Evolutionary conservation across 2,329 filamentous ascomycete species (phyloP).

Genomic region (Aspergillus pseudonomiae): DNA sequence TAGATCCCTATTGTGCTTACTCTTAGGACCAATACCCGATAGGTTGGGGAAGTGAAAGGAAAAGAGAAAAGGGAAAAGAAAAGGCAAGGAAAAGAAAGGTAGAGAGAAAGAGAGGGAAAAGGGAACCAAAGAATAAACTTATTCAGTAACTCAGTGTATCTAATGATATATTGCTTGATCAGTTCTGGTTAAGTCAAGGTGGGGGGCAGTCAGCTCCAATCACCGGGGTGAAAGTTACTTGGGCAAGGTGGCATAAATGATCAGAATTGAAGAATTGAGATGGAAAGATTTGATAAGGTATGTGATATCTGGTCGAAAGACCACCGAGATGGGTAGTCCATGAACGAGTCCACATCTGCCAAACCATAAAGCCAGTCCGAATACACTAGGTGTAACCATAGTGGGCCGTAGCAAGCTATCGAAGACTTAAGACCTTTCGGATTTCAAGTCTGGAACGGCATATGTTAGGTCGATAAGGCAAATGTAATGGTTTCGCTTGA

Average conservation of each 20-base stretch:
- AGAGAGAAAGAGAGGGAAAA: neutral
- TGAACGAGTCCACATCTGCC: conserved; percentile 1
- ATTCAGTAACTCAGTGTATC: neutral
- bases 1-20: neutral
- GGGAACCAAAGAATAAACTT: neutral
- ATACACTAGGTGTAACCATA: neutral
- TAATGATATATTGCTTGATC: neutral
- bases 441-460: neutral
- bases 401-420: neutral
- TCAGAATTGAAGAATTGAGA: neutral
- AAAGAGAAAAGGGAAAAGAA: too few relatives aligned
- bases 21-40: neutral
- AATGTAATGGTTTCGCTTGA: neutral
- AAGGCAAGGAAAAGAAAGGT: neutral
- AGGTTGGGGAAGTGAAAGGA: too few relatives aligned
- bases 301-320: neutral
- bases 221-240: neutral
- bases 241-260: neutral
- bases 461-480: neutral
- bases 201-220: neutral
- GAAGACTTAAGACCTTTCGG: neutral
- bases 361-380: conserved; percentile 3
- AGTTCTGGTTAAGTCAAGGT: neutral
- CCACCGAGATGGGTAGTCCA: neutral
- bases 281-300: neutral